Evolutionary conservation across 2,329 filamentous ascomycete species (phyloP).

Genomic region (Alternaria solani): DNA sequence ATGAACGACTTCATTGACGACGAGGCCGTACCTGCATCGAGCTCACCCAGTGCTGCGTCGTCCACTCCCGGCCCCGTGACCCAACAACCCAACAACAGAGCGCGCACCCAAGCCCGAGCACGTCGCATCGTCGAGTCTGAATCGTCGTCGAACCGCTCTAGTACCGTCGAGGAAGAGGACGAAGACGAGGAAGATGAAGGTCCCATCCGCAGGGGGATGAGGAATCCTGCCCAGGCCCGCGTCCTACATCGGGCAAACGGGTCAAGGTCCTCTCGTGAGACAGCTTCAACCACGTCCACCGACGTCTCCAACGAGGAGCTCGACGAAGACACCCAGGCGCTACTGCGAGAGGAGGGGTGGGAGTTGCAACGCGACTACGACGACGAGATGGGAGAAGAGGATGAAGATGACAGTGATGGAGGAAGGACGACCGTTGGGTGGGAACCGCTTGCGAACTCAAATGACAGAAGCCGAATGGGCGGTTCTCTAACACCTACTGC

Average conservation of each 20-base stretch:
- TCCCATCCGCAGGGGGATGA: constrained; percentile 45
- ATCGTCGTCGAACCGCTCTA: constrained; percentile 48
- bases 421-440: constrained; percentile 56
- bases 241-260: constrained; percentile 47
- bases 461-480: constrained; percentile 55
- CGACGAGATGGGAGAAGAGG: constrained; percentile 49
- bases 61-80: constrained; percentile 44
- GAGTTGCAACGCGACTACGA: constrained; percentile 51
- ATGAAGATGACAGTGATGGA: constrained; percentile 53
- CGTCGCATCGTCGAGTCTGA: constrained; percentile 53
- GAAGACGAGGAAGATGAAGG: constrained; percentile 50
- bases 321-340: constrained; percentile 50
- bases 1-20: constrained; percentile 56
- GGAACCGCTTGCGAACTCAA: constrained; percentile 55
- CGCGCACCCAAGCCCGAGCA: constrained; percentile 34
- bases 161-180: constrained; percentile 46
- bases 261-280: constrained; percentile 38
- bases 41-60: constrained; percentile 35
- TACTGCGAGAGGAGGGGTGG: constrained; percentile 49
- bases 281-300: constrained; percentile 47
- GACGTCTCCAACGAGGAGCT: constrained; percentile 48
- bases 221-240: constrained; percentile 40
- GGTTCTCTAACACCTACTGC: constrained; percentile 59
- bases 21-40: constrained; percentile 31
- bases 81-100: constrained; percentile 35